Base-by-base conservation (phyloP, 805 yeast species). In the Candida chauliodis region DNA sequence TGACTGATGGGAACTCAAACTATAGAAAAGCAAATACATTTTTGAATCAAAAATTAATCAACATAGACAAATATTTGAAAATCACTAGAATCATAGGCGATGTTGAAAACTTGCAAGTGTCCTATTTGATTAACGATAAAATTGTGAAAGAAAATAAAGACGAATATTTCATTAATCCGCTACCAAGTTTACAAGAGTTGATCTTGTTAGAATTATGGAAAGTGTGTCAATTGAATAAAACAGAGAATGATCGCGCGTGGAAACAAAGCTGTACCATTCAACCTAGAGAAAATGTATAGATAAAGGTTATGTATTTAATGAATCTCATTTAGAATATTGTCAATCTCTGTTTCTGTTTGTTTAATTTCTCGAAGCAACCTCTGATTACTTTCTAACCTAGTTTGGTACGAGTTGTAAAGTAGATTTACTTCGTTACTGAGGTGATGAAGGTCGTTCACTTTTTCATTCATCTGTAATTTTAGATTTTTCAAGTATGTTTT, bases 1-100 rank as follows among this genome's bases (percentile, higher is more conserved):
- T 84, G n/a, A 74, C 79, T 36, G 95, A 85, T 48, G 91, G 93
- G n/a, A 84, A 84, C 53, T 73, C 83, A 27, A 81, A 78, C 49
- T 79, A 66, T 54, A 68, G 90, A 53, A 75, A 69, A 43, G 79
- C 82, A 4, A 76, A 78, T 44, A 73, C 66, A 5, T 76, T 76
- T 50, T 63, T 77, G 50, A 71, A 71, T 45, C 78, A 76, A 50
- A 76, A 75, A 49, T 64, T 82, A 46, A 76, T 85, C 51, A 84
- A 85, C 52, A 75, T 84, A 45, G 93, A 83, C 54, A 85, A 85
- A 54, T 81, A 81, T 52, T 69, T 73, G 58, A 81, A 79, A 53
- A 73, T 81, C 34, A 78, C 89, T 5, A 67, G 79, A 41, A 75
- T 82, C 26, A 70, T 84, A 36, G 75, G 85, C 6, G 84, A 79